A percentile compares a stretch with the other conserved stretches of the same genome.
phyloP scores from a whole-genome alignment of 2,329 filamentous ascomycete genomes.

The Stagonosporopsis cucurbitacearum region DNA sequence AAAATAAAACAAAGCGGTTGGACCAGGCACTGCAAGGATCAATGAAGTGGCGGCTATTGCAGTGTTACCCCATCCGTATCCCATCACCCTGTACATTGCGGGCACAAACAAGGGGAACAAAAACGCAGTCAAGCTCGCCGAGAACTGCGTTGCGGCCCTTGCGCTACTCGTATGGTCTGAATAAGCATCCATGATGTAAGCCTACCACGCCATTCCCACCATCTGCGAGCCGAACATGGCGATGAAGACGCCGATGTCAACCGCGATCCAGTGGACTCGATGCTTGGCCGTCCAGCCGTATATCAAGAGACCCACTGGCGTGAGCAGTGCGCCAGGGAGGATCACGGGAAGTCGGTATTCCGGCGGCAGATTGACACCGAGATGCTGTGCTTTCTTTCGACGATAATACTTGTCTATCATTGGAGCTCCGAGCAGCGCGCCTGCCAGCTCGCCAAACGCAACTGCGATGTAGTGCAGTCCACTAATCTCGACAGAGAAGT shows the following conservation, averaged over 20 bases:
- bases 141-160: constrained; percentile 28
- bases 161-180: constrained; percentile 44
- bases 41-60: constrained; percentile 35
- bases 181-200: constrained; percentile 69
- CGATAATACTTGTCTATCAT: constrained; percentile 23
- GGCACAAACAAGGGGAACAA: constrained; percentile 49
- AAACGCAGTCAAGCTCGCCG: constrained; percentile 31
- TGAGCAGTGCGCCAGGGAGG: constrained; percentile 30
- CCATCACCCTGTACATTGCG: constrained; percentile 43
- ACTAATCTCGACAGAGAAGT: constrained; percentile 25
- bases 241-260: constrained; percentile 58
- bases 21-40: constrained; percentile 46
- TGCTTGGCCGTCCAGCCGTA: constrained; percentile 39
- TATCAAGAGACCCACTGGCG: constrained; percentile 28
- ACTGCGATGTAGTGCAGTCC: constrained; percentile 35
- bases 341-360: constrained; percentile 33
- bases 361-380: constrained; percentile 54
- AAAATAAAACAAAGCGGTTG: constrained; percentile 54
- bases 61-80: constrained; percentile 49
- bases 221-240: constrained; percentile 49
- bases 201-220: constrained; percentile 53
- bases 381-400: constrained; percentile 42
- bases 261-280: constrained; percentile 41
- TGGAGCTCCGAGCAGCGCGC: constrained; percentile 1
- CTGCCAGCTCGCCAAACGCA: constrained; percentile 61